phyloP scores from a whole-genome alignment of 768 basidiomycete genomes.

The Pleurotus djamor region DNA sequence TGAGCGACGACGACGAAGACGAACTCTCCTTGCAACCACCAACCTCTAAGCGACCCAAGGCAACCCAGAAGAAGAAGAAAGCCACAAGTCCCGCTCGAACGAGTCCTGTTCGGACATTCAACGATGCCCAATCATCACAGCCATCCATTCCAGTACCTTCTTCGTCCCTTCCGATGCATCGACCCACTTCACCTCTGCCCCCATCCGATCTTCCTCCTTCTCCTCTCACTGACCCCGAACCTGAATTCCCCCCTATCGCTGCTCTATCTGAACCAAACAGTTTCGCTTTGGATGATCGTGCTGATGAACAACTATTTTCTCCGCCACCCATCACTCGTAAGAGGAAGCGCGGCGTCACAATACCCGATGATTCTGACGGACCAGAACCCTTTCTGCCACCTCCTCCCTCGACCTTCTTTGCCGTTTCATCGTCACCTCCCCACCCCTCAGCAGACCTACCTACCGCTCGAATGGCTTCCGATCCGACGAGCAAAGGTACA shows the following conservation, averaged over 20 bases:
- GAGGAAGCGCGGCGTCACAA: slow-evolving; percentile 10
- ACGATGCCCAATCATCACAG: slow-evolving; percentile 11
- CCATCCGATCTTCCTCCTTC: background rate
- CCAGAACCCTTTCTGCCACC: slow-evolving; percentile 13
- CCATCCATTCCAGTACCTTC: slow-evolving; percentile 21
- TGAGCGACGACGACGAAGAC: slow-evolving; percentile 41
- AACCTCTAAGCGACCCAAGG: slow-evolving; percentile 6
- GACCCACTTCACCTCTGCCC: background rate
- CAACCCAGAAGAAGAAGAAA: slow-evolving; percentile 20
- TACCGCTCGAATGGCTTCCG: background rate
- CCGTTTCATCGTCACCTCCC: slow-evolving; percentile 38
- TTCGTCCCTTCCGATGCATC: slow-evolving; percentile 13
- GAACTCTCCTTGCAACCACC: slow-evolving; percentile 25
- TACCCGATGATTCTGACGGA: slow-evolving; percentile 10
- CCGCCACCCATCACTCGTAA: background rate
- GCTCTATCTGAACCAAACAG: slow-evolving; percentile 2
- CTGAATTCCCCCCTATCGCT: slow-evolving; percentile 1
- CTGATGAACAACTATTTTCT: background rate
- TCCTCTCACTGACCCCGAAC: background rate
- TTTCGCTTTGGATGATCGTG: background rate
- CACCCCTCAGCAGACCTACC: slow-evolving; percentile 7
- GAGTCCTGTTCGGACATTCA: background rate
- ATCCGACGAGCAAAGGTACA: background rate
- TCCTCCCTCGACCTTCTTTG: slow-evolving; percentile 45
- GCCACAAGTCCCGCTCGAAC: background rate